Conservation (phyloP, 2,329 filamentous ascomycete species). For the Aquanectria penicillioides region DNA sequence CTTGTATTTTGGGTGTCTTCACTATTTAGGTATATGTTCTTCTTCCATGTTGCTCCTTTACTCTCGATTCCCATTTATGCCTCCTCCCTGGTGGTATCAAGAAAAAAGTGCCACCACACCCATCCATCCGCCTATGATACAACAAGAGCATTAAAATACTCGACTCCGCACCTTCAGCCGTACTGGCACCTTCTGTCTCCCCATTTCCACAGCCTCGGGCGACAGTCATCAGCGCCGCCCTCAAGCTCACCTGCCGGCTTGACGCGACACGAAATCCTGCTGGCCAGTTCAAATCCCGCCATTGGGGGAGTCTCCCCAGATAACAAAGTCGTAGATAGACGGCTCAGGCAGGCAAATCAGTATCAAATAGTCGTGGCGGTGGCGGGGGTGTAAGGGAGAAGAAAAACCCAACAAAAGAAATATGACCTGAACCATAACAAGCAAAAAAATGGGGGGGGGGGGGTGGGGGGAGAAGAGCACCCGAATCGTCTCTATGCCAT, state of each 20-base stretch:
- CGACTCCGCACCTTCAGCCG: not conserved
- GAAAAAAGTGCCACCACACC: constrained; percentile 16
- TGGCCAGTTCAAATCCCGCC: too few relatives aligned
- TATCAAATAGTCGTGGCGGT: not conserved
- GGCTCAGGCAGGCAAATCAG: too few relatives aligned
- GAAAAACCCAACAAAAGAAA: constrained; percentile 2
- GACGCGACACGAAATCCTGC: too few relatives aligned
- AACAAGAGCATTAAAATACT: constrained; percentile 21
- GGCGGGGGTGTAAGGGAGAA: not conserved
- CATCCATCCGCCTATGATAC: constrained; percentile 29
- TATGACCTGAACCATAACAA: constrained; percentile 18
- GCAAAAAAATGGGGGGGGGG: not conserved
- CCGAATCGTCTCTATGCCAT: constrained; percentile 40
- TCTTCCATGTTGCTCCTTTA: not conserved
- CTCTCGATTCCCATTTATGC: not conserved
- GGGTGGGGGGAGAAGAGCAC: constrained; percentile 24
- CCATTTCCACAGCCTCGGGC: too few relatives aligned
- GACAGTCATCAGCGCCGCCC: too few relatives aligned
- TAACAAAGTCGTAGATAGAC: too few relatives aligned
- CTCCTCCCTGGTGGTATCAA: constrained; percentile 19
- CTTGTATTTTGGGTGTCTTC: not conserved
- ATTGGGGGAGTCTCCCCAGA: too few relatives aligned
- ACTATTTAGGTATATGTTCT: constrained; percentile 3
- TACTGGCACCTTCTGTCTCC: not conserved
- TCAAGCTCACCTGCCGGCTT: too few relatives aligned